Evolutionary conservation across 1,284 basidiomycete species (phyloP), one percentile per base, ranked within the genome.

Genomic region (Trametes versicolor): DNA sequence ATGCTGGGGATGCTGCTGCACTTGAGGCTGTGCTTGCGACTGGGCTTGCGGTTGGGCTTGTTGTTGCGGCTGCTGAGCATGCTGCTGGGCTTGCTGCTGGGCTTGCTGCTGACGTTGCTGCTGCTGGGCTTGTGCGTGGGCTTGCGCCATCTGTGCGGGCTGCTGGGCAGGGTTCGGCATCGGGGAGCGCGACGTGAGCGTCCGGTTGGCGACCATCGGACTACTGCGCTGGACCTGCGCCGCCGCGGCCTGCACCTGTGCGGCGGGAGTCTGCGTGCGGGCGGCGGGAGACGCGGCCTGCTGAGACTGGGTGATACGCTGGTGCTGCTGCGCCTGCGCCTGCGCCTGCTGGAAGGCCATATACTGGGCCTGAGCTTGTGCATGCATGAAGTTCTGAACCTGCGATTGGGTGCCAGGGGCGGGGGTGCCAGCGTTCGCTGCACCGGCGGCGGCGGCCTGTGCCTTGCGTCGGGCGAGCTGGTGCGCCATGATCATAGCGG

Each of bases 151-250:
- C 21, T 70, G 66, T 25, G 57, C 41, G 15, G 60, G 48, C 15
- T 51, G 53, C 37, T 67, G 72, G 25, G 62, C 62, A 27, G 63
- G 45, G 21, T 58, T 53, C 10, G 73, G 73, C 71, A 74, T 74
- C 17, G 74, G 74, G 9, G 73, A 73, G 34, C 72, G 73, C 6
- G 71, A 37, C 0, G 64, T 53, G 47, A 71, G 58, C 27, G 61
- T 67, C 47, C 64, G 71, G 37, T 59, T 71, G 23, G 65, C 58
- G n/a, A 69, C 70, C 64, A 75, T 65, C 13, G 76, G 74, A 62
- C 74, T 77, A 50, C 60, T 73, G 36, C 70, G 71, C 51, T 68
- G 71, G 21, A 58, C 55, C 25, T 62, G 59, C 29, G 60, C 60
- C 8, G 65, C 64, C 3, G 58, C 63, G 0, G 62, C 60, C 60